phyloP scores from a whole-genome alignment of 306 rosid genomes.

The Sesbania bispinosa region DNA sequence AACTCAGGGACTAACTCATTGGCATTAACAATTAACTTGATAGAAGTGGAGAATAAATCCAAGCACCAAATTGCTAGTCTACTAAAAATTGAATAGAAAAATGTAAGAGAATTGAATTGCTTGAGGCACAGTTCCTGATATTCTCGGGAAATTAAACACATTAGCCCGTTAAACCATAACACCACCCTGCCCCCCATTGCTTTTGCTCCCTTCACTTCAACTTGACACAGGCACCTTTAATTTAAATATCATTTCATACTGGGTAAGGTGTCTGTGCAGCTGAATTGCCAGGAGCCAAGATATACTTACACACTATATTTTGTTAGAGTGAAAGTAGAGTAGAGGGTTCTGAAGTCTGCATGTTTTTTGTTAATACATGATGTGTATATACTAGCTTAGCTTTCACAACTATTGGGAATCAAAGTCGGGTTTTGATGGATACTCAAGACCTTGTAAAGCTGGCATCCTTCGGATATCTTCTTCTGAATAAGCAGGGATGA shows the following conservation, averaged over 20 bases:
- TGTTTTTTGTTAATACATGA: conserved; percentile 30
- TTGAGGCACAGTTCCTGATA: conserved; percentile 28
- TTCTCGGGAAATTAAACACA: conserved; percentile 17
- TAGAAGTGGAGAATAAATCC: not conserved
- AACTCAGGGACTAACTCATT: not conserved
- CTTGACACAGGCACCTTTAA: conserved; percentile 4
- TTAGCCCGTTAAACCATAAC: conserved; percentile 23
- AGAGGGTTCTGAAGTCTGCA: conserved; percentile 20
- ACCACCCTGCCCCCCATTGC: conserved; percentile 7
- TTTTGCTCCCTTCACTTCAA: conserved; percentile 24
- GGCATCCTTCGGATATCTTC: conserved; percentile 90
- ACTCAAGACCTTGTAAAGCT: conserved; percentile 92
- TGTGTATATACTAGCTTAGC: conserved; percentile 10
- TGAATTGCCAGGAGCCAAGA: conserved; percentile 21
- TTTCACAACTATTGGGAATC: conserved; percentile 75
- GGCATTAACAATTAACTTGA: not conserved
- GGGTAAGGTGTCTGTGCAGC: conserved; percentile 28
- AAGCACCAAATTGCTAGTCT: not conserved
- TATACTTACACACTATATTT: conserved; percentile 37
- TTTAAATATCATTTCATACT: not conserved
- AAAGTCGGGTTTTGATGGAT: conserved; percentile 87
- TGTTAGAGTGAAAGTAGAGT: conserved; percentile 33
- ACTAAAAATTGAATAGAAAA: conserved; percentile 7
- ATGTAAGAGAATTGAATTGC: conserved; percentile 28
- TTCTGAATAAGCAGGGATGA: conserved; percentile 88